Conservation (phyloP, 1,284 basidiomycete species). For the Austropuccinia psidii region DNA sequence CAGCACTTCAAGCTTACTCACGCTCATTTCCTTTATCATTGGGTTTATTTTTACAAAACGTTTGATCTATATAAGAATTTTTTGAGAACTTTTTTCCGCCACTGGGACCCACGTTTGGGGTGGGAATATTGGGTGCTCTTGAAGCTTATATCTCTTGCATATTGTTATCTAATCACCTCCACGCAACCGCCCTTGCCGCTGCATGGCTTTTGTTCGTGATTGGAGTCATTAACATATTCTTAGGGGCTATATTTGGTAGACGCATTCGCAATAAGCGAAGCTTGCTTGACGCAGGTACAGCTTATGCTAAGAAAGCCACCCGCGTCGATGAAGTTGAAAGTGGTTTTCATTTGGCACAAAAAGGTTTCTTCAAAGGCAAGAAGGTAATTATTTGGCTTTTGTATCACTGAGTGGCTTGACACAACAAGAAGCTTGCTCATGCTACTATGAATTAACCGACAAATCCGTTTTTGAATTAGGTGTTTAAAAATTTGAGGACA, state of each 20-base stretch:
- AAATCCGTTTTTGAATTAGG: not conserved
- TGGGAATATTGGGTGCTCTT: constrained; percentile 18
- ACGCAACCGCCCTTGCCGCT: not conserved
- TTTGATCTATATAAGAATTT: not conserved
- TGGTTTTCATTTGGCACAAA: constrained; percentile 21
- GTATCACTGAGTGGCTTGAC: not conserved
- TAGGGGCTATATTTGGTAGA: constrained; percentile 27
- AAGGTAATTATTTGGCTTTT: not conserved
- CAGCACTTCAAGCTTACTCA: too few species aligned
- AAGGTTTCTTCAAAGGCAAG: constrained; percentile 5
- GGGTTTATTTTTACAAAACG: not conserved
- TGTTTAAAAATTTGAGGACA: constrained; percentile 18
- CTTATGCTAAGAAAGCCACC: constrained; percentile 27
- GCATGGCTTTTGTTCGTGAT: constrained; percentile 30
- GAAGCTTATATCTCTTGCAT: constrained; percentile 25
- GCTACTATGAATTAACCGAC: too few species aligned
- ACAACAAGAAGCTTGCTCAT: not conserved
- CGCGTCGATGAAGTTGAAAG: constrained; percentile 34
- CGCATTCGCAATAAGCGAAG: constrained; percentile 33
- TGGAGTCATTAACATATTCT: constrained; percentile 19
- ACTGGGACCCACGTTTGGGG: constrained; percentile 33
- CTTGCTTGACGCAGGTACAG: constrained; percentile 32
- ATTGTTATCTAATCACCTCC: constrained; percentile 11
- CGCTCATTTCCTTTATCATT: not conserved
- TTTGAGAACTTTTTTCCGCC: constrained; percentile 30